Evolutionary conservation across 2,329 filamentous ascomycete species (phyloP), one percentile per base, ranked within the genome.

Genomic region (Colletotrichum truncatum): DNA sequence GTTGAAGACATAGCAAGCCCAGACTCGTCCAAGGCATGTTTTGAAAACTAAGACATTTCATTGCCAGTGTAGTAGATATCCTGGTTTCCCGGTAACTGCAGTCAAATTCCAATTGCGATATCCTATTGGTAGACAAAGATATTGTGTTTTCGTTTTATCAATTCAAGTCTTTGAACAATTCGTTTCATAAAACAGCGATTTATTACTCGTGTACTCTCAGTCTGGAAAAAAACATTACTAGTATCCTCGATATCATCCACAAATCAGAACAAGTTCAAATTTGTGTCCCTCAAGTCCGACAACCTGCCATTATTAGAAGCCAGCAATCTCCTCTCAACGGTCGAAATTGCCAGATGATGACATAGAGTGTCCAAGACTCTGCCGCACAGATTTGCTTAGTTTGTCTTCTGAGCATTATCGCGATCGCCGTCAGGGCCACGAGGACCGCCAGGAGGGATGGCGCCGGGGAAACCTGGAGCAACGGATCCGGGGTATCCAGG

Each of bases 401-500:
- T 28, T 11, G 57, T 34, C 57, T 62, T 55, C 34, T 52, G 45
- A 25, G 23, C 30, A 7, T 36, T 28, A 38, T 64, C 55, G 12
- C 45, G 46, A 10, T 16, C 54, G 11, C 54, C 49, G 10, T 52
- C 53, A 7, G 59, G 39, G 34, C 41, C 48, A 14, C 18, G 57
- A 23, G 49, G 48, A 14, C n/a, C n/a, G 14, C 30, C 51, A 9
- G 51, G 59, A 7, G 48, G 39, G 25, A 26, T 25, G 9, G 51
- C n/a, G 9, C 36, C 60, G 34, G 45, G 55, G 23, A 64, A 64
- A 11, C 54, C 54, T 25, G 59, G 59, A 9, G 25, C 36, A n/a
- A n/a, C 26, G 56, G 62, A 18, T 32, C 32, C 32, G 48, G 62
- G 62, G 26, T 34, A 48, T 10, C 30, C 51, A n/a, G 53, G 53